Evolutionary conservation across 192 early-diverging fungal genomes (phyloP), one percentile per base, ranked within the genome.

Genomic region (Spizellomyces punctatus): DNA sequence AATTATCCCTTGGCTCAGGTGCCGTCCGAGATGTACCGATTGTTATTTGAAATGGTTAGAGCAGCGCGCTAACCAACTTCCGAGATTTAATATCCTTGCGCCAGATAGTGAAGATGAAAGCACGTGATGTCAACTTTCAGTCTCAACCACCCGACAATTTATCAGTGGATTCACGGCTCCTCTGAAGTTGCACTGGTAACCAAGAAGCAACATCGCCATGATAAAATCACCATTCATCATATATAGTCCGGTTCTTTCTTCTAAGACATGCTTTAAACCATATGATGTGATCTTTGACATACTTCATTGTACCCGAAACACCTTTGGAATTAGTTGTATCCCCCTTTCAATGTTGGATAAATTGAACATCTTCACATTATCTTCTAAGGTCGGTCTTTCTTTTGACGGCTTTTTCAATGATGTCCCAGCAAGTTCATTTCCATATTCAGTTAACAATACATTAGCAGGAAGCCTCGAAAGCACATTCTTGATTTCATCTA

Each of bases 241-340:
- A 60, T 60, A 8, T 10, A 12, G 17, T 60, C 19, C 19, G 27
- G 59, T 60, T 60, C 9, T 21, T 19, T 60, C 21, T 60, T 60
- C 59, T 12, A 60, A 36, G 9, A 36, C 59, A 60, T 60, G 59
- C 21, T 60, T 60, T 21, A 60, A 60, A 10, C 59, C 59, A 36
- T 60, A 60, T 10, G 9, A 12, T 14, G 9, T 60, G n/a, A 10
- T 10, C n/a, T 52, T 52, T n/a, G n/a, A n/a, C 9, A 52, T 52
- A 52, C n/a, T 52, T 9, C 49, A n/a, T 52, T 52, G 49, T 10
- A n/a, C 9, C 9, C 49, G 10, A 52, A 52, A n/a, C n/a, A 52
- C n/a, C 9, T 52, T n/a, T 52, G 49, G 49, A 10, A 52, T 52
- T 52, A n/a, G 10, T n/a, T 10, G 9, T 52, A 52, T 52, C n/a